Percentiles rank a stretch among this genome's conserved stretches.
Evolutionary conservation across 2,329 filamentous ascomycete species (phyloP).

Genomic region (Tolypocladium capitatum): DNA sequence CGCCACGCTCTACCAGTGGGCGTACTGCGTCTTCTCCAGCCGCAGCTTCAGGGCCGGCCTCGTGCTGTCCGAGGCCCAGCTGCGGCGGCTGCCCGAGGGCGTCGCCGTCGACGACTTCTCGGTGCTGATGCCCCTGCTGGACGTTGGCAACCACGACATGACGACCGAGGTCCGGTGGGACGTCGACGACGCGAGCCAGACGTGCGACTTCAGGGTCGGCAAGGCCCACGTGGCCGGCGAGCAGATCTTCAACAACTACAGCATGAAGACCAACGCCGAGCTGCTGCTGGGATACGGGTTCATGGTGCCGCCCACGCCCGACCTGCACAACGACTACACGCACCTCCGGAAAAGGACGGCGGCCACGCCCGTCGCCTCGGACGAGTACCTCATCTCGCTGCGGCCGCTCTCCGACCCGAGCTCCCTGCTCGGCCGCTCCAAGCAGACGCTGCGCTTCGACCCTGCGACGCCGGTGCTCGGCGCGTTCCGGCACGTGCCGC

Average conservation of each 20-base stretch:
- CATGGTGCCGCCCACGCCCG: conserved; percentile 31
- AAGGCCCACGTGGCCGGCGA: conserved; percentile 34
- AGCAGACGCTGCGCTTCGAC: conserved; percentile 21
- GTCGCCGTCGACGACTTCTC: conserved; percentile 44
- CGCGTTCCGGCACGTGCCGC: conserved; percentile 37
- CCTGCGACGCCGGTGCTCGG: conserved; percentile 14
- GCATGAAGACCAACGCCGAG: conserved; percentile 60
- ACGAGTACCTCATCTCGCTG: conserved; percentile 40
- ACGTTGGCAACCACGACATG: conserved; percentile 59
- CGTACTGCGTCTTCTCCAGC: conserved; percentile 50
- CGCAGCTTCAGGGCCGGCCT: conserved; percentile 51
- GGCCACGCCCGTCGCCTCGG: conserved; percentile 9
- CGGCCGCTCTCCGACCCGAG: conserved; percentile 32
- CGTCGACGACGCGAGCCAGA: conserved; percentile 22
- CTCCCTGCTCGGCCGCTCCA: conserved; percentile 31
- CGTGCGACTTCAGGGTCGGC: conserved; percentile 29
- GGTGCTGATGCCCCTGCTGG: conserved; percentile 56
- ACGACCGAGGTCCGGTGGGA: conserved; percentile 47
- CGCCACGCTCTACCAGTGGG: conserved; percentile 46
- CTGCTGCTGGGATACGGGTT: conserved; percentile 53
- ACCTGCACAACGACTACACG: conserved; percentile 46
- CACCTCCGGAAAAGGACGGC: conserved; percentile 36
- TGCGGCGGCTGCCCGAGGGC: conserved; percentile 14
- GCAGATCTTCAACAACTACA: conserved; percentile 60
- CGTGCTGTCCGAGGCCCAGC: conserved; percentile 28